Conservation (phyloP, 441 rosid genomes). For the Erysimum pusillum region DNA sequence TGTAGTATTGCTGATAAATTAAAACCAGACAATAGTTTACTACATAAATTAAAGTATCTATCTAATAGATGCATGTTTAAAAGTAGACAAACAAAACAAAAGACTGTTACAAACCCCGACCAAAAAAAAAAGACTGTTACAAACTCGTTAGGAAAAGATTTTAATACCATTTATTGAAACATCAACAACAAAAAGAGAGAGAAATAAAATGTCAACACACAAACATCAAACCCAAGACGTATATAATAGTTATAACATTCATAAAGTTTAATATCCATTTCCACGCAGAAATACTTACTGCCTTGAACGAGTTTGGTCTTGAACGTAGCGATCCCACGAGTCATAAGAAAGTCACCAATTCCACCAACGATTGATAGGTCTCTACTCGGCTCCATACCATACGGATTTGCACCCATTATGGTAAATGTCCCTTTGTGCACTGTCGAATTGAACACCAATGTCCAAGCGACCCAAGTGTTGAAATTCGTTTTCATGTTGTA, state of each 20-base stretch:
- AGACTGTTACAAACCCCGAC: no score
- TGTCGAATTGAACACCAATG: constrained; percentile 66
- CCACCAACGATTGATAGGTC: constrained; percentile 78
- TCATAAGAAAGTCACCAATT: constrained; percentile 82
- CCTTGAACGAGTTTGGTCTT: constrained; percentile 20
- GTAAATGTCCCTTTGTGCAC: constrained; percentile 63
- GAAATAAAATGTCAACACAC: not conserved
- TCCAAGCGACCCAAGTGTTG: constrained; percentile 64
- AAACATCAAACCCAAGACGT: not conserved
- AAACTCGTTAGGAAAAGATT: no score
- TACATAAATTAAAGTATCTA: no score
- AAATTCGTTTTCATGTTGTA: constrained; percentile 64
- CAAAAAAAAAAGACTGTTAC: no score
- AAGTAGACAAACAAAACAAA: no score
- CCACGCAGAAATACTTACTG: constrained; percentile 15
- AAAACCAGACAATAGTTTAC: no score
- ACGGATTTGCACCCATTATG: constrained; percentile 67
- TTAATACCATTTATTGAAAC: not conserved
- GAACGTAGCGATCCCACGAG: constrained; percentile 74
- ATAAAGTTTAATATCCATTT: constrained; percentile 21
- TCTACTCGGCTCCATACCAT: constrained; percentile 69
- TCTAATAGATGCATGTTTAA: no score
- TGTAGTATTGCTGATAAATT: no score
- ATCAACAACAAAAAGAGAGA: not conserved
- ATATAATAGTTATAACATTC: constrained; percentile 15